Evolutionary conservation across 2,329 filamentous ascomycete genomes (phyloP).

Genomic region (Neonectria punicea): DNA sequence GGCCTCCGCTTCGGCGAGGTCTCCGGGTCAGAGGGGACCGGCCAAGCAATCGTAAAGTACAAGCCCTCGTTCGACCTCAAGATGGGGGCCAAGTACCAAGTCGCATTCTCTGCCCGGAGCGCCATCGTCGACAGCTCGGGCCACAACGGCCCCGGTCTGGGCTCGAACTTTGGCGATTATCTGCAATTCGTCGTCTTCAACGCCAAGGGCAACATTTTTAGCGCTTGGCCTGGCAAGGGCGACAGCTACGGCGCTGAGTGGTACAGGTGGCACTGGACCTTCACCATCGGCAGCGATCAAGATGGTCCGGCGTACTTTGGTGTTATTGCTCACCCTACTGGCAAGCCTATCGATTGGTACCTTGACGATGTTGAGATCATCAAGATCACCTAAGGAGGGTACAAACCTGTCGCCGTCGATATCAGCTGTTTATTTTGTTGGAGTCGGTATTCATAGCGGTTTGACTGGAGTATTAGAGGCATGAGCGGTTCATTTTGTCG

Average conservation of each 20-base stretch:
- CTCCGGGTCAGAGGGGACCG: background rate
- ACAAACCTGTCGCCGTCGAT: background rate
- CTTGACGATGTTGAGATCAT: conserved; percentile 12
- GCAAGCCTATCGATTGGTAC: conserved; percentile 9
- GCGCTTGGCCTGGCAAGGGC: conserved; percentile 8
- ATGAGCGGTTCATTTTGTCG: background rate
- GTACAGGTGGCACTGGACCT: conserved; percentile 7
- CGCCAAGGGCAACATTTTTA: conserved; percentile 1
- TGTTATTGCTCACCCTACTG: background rate
- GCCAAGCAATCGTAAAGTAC: background rate
- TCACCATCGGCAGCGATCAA: background rate
- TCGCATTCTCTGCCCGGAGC: conserved; percentile 4
- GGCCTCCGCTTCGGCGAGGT: conserved; percentile 12
- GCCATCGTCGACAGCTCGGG: background rate
- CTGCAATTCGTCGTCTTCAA: conserved; percentile 11
- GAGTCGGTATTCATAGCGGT: background rate
- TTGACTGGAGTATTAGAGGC: background rate
- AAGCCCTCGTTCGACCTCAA: background rate
- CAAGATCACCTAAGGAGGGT: background rate
- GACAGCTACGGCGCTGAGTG: background rate
- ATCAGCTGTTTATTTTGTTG: background rate
- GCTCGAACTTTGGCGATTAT: conserved; percentile 1
- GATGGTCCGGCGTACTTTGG: conserved; percentile 2
- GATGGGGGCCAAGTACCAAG: conserved; percentile 7
- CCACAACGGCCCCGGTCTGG: background rate